A percentile compares a stretch with the other conserved stretches of the same genome.
These are phyloP conservation scores for Paraurostyla sp. DNA, from an alignment of 73 alveolate species.

Conservation along the genomic window DNA sequence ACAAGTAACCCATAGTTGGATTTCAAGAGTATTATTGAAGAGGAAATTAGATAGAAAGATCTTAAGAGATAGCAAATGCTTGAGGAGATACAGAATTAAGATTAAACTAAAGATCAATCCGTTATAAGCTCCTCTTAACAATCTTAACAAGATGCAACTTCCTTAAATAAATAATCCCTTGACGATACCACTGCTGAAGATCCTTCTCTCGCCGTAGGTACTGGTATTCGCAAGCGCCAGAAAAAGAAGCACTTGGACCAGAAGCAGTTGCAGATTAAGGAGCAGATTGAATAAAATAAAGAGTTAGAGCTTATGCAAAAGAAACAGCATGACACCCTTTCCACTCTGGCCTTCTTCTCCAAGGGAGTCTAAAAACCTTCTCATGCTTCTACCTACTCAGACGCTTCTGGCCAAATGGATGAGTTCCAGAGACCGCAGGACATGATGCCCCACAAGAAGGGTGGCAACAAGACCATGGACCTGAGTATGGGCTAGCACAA, in stretches of 20 bases:
- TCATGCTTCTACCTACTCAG: too few species aligned
- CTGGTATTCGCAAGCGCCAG: slow-evolving; percentile 25
- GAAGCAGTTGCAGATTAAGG: slow-evolving; percentile 36
- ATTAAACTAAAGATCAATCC: background rate
- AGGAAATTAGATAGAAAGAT: slow-evolving; percentile 16
- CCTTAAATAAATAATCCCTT: too few species aligned
- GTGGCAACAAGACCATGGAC: slow-evolving; percentile 26
- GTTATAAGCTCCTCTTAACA: too few species aligned
- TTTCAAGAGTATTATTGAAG: background rate
- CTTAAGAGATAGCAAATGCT: background rate
- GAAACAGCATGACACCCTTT: slow-evolving; percentile 19
- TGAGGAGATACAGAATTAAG: background rate
- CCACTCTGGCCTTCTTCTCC: slow-evolving; percentile 32
- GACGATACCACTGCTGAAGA: slow-evolving; percentile 50
- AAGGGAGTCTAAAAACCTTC: background rate
- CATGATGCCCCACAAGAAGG: slow-evolving; percentile 7
- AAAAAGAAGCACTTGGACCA: slow-evolving; percentile 46
- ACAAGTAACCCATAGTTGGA: slow-evolving; percentile 11
- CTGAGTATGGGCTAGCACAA: slow-evolving; percentile 30
- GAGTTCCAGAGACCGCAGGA: slow-evolving; percentile 44
- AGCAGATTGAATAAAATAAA: slow-evolving; percentile 23
- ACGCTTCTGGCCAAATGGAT: background rate
- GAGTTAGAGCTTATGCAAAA: slow-evolving; percentile 10
- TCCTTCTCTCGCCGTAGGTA: background rate
- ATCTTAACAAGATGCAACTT: too few species aligned